Conservation (phyloP, 345 rosid genomes). For the Gynandropsis gynandra region DNA sequence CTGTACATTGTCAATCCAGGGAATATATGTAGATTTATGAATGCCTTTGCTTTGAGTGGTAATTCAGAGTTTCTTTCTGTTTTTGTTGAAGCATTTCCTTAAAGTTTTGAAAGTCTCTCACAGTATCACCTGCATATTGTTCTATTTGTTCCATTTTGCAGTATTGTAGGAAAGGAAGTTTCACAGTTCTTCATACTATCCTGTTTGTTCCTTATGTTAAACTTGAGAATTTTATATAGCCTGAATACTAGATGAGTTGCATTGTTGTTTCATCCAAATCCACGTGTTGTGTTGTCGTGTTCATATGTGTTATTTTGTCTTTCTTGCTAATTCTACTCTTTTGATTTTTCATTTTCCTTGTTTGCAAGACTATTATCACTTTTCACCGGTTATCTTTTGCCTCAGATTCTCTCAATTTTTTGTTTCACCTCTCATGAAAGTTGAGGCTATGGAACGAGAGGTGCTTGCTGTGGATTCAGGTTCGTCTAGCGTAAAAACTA, state of each 20-base stretch:
- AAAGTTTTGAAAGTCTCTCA: too few relatives aligned
- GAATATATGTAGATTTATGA: conserved; percentile 6
- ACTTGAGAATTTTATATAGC: too few relatives aligned
- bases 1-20: conserved; percentile 2
- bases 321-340: conserved; percentile 2
- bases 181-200: conserved; percentile 2
- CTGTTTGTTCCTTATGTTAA: neutral
- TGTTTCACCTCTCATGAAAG: conserved; percentile 89
- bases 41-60: conserved; percentile 2
- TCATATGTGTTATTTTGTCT: neutral
- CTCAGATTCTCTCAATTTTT: conserved; percentile 96
- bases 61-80: too few relatives aligned
- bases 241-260: neutral
- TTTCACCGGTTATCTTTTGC: conserved; percentile 22
- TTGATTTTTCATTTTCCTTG: neutral
- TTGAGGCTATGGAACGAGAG: conserved; percentile 94
- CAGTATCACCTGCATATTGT: neutral
- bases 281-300: neutral
- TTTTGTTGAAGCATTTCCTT: too few relatives aligned
- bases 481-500: conserved; percentile 22
- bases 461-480: conserved; percentile 98
- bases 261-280: conserved; percentile 1
- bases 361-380: conserved; percentile 16
- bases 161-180: neutral
- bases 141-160: conserved; percentile 8